A percentile compares a stretch with the other conserved stretches of the same genome.
phyloP scores from a whole-genome alignment of 2,329 filamentous ascomycete genomes.

The Karstenula rhodostoma region DNA sequence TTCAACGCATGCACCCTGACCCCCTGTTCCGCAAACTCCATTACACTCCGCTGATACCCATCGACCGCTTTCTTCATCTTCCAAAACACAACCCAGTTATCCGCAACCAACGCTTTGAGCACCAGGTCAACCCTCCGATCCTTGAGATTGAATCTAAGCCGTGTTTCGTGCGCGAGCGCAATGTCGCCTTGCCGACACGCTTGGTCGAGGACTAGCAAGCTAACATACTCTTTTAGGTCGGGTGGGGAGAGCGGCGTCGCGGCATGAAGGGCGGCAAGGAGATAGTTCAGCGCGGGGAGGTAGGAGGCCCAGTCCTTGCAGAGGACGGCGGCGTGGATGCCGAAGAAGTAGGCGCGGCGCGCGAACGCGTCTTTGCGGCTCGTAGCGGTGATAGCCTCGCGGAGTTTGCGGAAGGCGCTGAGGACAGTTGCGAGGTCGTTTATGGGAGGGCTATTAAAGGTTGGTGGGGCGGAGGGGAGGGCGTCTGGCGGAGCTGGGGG shows the following conservation, averaged over 20 bases:
- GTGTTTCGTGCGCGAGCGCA: conserved; percentile 74
- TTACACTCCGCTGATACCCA: conserved; percentile 78
- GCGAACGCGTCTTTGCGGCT: conserved; percentile 81
- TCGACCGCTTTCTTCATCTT: conserved; percentile 75
- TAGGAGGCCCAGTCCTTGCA: conserved; percentile 87
- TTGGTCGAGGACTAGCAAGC: conserved; percentile 85
- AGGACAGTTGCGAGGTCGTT: conserved; percentile 77
- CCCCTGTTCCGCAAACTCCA: conserved; percentile 81
- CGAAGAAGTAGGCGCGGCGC: conserved; percentile 89
- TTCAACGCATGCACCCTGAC: conserved; percentile 81
- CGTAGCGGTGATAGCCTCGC: conserved; percentile 86
- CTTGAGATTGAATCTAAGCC: conserved; percentile 66
- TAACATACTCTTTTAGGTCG: conserved; percentile 80
- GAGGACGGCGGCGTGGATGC: conserved; percentile 82
- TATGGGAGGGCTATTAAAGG: conserved; percentile 39
- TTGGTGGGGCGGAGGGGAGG: conserved; percentile 33
- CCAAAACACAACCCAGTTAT: conserved; percentile 85
- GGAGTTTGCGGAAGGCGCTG: conserved; percentile 86
- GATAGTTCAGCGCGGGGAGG: conserved; percentile 82
- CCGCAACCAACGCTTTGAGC: conserved; percentile 75
- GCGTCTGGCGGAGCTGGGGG: conserved; percentile 19
- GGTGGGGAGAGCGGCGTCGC: conserved; percentile 71
- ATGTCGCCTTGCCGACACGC: conserved; percentile 84
- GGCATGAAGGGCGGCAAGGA: conserved; percentile 76
- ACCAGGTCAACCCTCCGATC: conserved; percentile 75